Evolutionary conservation across 768 basidiomycete genomes (phyloP).

Genomic region (Boletus sp.): DNA sequence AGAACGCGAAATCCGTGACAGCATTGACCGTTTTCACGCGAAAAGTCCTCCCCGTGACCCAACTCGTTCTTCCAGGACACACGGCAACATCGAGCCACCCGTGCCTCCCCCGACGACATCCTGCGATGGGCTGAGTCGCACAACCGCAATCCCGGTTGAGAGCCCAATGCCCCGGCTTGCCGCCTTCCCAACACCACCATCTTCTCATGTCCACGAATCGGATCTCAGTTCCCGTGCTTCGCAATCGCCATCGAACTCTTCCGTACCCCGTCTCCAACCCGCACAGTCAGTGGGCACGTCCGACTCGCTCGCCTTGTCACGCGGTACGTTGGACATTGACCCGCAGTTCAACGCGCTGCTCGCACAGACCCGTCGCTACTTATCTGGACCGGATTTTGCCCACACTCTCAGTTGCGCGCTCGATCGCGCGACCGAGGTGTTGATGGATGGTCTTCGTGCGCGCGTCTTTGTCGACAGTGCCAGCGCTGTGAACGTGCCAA

Average conservation of each 20-base stretch:
- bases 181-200: conserved; percentile 24
- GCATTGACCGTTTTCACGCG: background rate
- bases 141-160: conserved; percentile 17
- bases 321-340: conserved; percentile 10
- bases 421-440: conserved; percentile 61
- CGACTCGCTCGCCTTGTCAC: conserved; percentile 6
- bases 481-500: conserved; percentile 7
- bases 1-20: background rate
- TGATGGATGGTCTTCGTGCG: conserved; percentile 62
- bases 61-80: background rate
- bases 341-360: conserved; percentile 61
- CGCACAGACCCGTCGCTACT: conserved; percentile 60
- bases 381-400: conserved; percentile 69
- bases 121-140: conserved; percentile 6
- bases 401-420: conserved; percentile 71
- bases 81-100: background rate
- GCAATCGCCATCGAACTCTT: conserved; percentile 17
- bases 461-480: conserved; percentile 53
- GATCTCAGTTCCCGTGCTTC: conserved; percentile 28
- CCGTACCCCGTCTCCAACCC: conserved; percentile 20
- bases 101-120: background rate
- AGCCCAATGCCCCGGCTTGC: conserved; percentile 11
- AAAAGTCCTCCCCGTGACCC: background rate
- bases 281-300: background rate
- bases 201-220: conserved; percentile 16